Evolutionary conservation across 2,329 filamentous ascomycete genomes (phyloP), one percentile per base, ranked within the genome.

Genomic region (Chaetomium olivaceum): DNA sequence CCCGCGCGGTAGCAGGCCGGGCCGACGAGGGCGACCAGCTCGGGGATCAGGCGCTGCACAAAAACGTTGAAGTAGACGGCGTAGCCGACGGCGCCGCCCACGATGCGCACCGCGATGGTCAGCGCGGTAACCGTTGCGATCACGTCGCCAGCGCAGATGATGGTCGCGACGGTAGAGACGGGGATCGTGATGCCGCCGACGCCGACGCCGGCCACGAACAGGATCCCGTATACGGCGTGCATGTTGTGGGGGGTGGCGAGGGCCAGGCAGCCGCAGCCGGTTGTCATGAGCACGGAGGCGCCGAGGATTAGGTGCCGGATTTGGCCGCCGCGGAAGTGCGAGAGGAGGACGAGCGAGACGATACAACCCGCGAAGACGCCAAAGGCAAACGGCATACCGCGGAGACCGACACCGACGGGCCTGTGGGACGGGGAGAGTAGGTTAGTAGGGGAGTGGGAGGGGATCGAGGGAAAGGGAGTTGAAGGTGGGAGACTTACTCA

Each of bases 61-160:
- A 84, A 83, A n/a, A 85, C 78, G 69, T 85, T 85, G 77, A 81
- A 88, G 72, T 81, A 82, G 56, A 84, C 79, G n/a, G 83, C 82
- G 73, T 87, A 89, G 39, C 86, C 88, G 66, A 91, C 83, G 14
- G 84, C 82, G 33, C 88, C 88, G 56, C 89, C 89, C 43, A 91
- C 82, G 62, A 89, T 87, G 46, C 89, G 87, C 69, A 91, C 85
- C n/a, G 87, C 84, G 46, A 91, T 82, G 0, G 89, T 90, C 25
- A 91, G 79, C 6, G 89, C 87, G 1, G 88, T 85, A 55, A 90
- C 82, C 2, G 89, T 91, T 8, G 87, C 89, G 68, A 91, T 91
- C 6, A 91, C 80, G 62, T 91, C 88, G 72, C 89, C 86, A 0
- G 89, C 88, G 67, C 87, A 90, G 69, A 90, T 87, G 70, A 91